Evolutionary conservation across 768 basidiomycete species (phyloP).

Genomic region (Boletus coccyginus): DNA sequence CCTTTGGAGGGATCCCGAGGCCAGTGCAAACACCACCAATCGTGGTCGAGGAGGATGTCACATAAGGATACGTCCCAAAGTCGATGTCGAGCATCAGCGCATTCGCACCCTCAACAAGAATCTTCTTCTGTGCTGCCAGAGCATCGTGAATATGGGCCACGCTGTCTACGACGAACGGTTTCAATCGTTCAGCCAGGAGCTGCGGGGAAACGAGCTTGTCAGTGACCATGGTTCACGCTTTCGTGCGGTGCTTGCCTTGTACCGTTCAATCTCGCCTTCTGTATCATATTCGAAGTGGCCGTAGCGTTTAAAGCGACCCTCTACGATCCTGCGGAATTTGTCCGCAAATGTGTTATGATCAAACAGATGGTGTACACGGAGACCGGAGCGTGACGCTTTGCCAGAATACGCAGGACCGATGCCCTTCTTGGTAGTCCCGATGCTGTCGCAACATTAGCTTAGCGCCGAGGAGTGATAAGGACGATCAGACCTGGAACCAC

Average conservation of each 20-base stretch:
- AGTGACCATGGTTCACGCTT: neutral
- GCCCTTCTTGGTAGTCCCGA: conserved; percentile 97
- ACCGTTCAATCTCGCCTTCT: conserved; percentile 90
- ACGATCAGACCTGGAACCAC: conserved; percentile 65
- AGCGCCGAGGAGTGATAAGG: neutral
- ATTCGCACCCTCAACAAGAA: conserved; percentile 97
- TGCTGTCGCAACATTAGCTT: conserved; percentile 44
- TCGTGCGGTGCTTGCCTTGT: conserved; percentile 60
- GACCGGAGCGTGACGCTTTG: conserved; percentile 93
- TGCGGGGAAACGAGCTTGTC: conserved; percentile 25
- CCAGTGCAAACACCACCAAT: conserved; percentile 98
- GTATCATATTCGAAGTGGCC: conserved; percentile 98
- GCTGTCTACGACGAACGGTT: conserved; percentile 88
- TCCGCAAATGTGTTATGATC: conserved; percentile 78
- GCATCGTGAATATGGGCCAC: conserved; percentile 83
- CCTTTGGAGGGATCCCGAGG: conserved; percentile 91
- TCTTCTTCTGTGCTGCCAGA: conserved; percentile 65
- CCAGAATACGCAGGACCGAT: conserved; percentile 99
- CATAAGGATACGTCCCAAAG: conserved; percentile 96
- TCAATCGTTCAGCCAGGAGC: conserved; percentile 80
- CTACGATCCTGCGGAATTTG: conserved; percentile 94
- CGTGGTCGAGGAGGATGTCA: conserved; percentile 90
- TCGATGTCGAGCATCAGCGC: conserved; percentile 98
- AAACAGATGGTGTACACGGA: conserved; percentile 96
- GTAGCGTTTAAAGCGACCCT: conserved; percentile 97